These are phyloP conservation scores for Suhomyces canberraensis DNA, from an alignment of 805 yeast species.

Conservation along the genomic window DNA sequence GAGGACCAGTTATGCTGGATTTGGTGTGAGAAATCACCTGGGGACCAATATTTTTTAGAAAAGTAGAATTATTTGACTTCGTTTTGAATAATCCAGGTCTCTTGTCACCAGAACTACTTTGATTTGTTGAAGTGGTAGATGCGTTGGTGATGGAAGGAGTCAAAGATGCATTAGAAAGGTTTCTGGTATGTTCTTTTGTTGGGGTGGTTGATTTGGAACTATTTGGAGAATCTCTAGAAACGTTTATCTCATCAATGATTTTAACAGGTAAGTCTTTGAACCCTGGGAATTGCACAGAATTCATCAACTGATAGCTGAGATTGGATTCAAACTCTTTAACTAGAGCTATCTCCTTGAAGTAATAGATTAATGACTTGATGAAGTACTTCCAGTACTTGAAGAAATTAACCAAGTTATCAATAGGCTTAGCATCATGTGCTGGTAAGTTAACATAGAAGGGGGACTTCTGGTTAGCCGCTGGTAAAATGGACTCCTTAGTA, in stretches of 20 bases:
- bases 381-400: slow-evolving; percentile 42
- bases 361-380: slow-evolving; percentile 34
- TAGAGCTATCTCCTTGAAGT: slow-evolving; percentile 42
- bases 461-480: slow-evolving; percentile 30
- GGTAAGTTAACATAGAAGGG: slow-evolving; percentile 43
- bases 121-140: too few species aligned
- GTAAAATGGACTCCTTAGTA: slow-evolving; percentile 20
- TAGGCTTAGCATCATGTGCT: slow-evolving; percentile 34
- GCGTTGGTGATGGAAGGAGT: background rate
- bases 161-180: slow-evolving; percentile 1
- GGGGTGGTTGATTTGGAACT: slow-evolving; percentile 7
- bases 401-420: slow-evolving; percentile 34
- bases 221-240: background rate
- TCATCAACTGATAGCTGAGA: slow-evolving; percentile 35
- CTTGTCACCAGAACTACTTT: slow-evolving; percentile 8
- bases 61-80: slow-evolving; percentile 19
- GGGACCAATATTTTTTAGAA: slow-evolving; percentile 15
- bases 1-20: background rate
- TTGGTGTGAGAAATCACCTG: background rate
- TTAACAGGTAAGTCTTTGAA: slow-evolving; percentile 40
- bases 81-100: slow-evolving; percentile 24
- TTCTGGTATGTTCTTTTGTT: slow-evolving; percentile 6
- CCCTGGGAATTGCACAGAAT: slow-evolving; percentile 39
- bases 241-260: slow-evolving; percentile 4
- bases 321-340: slow-evolving; percentile 43